Percentiles rank a stretch among this genome's conserved stretches.
Conservation (phyloP, 306 rosid species). For the Lagenaria siceraria region DNA sequence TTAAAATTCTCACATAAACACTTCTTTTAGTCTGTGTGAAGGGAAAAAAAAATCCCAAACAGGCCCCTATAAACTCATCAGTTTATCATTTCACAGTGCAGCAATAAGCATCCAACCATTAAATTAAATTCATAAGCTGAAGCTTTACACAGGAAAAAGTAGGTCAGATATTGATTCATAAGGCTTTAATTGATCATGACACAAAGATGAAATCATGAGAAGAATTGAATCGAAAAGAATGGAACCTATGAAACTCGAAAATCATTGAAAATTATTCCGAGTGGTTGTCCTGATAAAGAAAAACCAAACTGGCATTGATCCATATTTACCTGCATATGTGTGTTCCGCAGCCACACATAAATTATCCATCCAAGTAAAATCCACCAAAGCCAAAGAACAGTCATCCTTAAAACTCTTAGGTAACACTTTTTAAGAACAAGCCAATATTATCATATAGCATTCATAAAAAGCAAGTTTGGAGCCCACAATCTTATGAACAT, state of each 20-base stretch:
- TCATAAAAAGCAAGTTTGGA: background rate
- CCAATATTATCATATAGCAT: background rate
- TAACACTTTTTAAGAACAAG: background rate
- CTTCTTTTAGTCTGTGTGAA: no score
- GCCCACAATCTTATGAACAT: slow-evolving; percentile 5
- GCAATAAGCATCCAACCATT: background rate
- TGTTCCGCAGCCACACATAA: no score
- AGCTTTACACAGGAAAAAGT: background rate
- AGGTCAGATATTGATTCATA: background rate
- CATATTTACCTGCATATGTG: background rate
- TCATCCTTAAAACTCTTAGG: background rate
- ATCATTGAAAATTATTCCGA: background rate
- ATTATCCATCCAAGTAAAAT: background rate
- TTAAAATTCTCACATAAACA: no score
- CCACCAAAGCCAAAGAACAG: background rate
- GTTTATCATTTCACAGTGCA: no score
- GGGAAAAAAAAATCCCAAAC: no score
- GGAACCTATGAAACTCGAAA: background rate
- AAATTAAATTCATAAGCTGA: background rate
- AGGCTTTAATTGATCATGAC: background rate
- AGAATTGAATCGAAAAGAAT: background rate
- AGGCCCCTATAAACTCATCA: no score
- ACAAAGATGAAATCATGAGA: background rate
- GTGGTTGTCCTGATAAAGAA: background rate
- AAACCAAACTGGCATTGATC: background rate